Base-by-base conservation (phyloP, 768 basidiomycete genomes). In the Lentinula lateritia region DNA sequence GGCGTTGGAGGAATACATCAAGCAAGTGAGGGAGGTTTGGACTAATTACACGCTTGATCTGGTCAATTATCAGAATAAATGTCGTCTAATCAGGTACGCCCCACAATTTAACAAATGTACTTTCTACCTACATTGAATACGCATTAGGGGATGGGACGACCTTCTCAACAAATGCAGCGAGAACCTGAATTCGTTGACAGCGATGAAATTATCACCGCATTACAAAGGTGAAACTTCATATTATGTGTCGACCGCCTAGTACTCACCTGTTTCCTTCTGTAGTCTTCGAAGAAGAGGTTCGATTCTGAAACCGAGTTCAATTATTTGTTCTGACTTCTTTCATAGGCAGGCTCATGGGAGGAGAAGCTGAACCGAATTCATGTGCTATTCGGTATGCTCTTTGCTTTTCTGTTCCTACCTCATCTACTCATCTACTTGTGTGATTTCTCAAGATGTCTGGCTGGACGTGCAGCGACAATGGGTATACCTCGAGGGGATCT, bases 401-500 rank as follows among this genome's bases (percentile, higher is more conserved):
- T 35, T 59, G 16, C 10, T 46, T 34, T 13, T 9, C 28, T 28
- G 6, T 45, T 10, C 12, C 10, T 6, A n/a, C 16, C 12, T 48
- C 57, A 15, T 50, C 28, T 20, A 48, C 9, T 53, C 16, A 39
- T 39, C 6, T 39, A 42, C 10, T 57, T 4, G 42, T 45, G 42
- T 18, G 34, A 10, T 23, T 35, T 43, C 41, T 48, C 15, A 65
- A 93, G 93, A 99, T 74, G 90, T 98, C 41, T 99, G 97, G 97
- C 97, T 99, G 66, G 97, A 99, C 67, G 97, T 99, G 15, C 97
- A 99, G 68, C 87, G 97, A 6, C 97, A 99, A 78, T 99, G 97
- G 97, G 97, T 99, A 0, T 99, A 99, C 71, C 83, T 99, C 57
- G 97, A 99, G 73, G 97, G 97, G 46, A 99, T 99, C 67, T 99